Evolutionary conservation across 495 filamentous ascomycete genomes (phyloP).

Genomic region (Lophium mytilinum): DNA sequence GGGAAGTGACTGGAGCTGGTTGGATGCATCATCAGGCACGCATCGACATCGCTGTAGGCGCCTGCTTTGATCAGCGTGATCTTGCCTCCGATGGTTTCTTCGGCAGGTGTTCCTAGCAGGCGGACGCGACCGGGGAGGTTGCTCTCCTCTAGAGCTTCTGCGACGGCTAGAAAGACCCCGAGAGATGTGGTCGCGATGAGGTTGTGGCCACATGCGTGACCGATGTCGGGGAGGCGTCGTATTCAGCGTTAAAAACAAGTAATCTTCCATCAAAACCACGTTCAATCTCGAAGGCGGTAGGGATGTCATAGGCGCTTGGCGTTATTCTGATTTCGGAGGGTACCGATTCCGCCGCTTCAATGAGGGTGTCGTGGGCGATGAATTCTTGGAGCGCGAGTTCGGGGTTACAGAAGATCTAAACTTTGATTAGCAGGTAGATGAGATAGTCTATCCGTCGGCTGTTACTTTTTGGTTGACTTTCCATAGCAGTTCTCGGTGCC

Average conservation of each 20-base stretch:
- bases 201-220: conserved; percentile 63
- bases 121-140: no score
- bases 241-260: conserved; percentile 42
- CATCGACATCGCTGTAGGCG: conserved; percentile 53
- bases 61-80: conserved; percentile 53
- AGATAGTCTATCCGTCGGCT: no score
- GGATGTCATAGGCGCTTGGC: conserved; percentile 31
- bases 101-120: conserved; percentile 36
- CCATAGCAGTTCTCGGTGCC: no score
- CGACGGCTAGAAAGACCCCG: conserved; percentile 38
- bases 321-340: not conserved
- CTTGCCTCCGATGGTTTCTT: conserved; percentile 64
- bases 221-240: conserved; percentile 40
- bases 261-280: conserved; percentile 37
- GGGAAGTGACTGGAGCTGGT: conserved; percentile 18
- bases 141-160: no score
- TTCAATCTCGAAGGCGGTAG: conserved; percentile 36
- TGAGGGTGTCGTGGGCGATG: conserved; percentile 1
- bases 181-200: conserved; percentile 57
- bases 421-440: conserved; percentile 3
- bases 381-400: not conserved
- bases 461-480: no score
- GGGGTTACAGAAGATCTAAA: not conserved
- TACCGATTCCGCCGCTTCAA: not conserved
- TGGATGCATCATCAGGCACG: conserved; percentile 53